These are phyloP conservation scores for Chrysoporthe cubensis DNA, from an alignment of 2,329 filamentous ascomycete genomes.

Conservation along the genomic window DNA sequence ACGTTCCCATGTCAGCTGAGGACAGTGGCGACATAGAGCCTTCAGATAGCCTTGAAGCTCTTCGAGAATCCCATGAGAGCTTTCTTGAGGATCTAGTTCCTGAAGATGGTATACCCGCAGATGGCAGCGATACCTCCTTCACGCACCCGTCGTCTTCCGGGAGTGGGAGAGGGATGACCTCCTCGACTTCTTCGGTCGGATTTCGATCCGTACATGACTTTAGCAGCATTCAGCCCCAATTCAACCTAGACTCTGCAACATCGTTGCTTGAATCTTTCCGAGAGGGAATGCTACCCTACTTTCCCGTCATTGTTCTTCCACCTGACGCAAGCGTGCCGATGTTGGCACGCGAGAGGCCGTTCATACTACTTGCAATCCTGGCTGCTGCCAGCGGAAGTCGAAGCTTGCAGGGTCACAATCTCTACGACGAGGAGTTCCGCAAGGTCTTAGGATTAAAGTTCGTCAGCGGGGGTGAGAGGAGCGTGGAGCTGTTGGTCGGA, in stretches of 20 bases:
- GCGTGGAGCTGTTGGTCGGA: slow-evolving; percentile 59
- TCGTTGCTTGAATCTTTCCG: slow-evolving; percentile 49
- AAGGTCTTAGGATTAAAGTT: slow-evolving; percentile 61
- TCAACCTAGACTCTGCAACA: slow-evolving; percentile 58
- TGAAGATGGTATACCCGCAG: slow-evolving; percentile 29
- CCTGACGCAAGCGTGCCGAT: slow-evolving; percentile 47
- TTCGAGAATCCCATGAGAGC: slow-evolving; percentile 48
- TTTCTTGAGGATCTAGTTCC: slow-evolving; percentile 42
- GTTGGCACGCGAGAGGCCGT: slow-evolving; percentile 52
- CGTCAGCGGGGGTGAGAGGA: slow-evolving; percentile 60
- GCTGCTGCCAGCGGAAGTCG: slow-evolving; percentile 51
- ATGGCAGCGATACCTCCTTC: slow-evolving; percentile 17
- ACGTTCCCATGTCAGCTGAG: slow-evolving; percentile 51
- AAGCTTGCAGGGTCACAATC: slow-evolving; percentile 54
- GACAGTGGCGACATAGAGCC: slow-evolving; percentile 38
- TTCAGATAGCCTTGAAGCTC: slow-evolving; percentile 43
- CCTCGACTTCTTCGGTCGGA: slow-evolving; percentile 37
- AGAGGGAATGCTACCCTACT: slow-evolving; percentile 45
- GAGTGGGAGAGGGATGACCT: slow-evolving; percentile 29
- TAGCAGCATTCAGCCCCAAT: slow-evolving; percentile 51
- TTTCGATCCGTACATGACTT: slow-evolving; percentile 39
- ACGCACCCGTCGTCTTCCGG: slow-evolving; percentile 29
- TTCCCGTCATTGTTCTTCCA: slow-evolving; percentile 49
- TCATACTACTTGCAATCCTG: slow-evolving; percentile 58
- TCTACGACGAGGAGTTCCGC: slow-evolving; percentile 62